Evolutionary conservation across 768 basidiomycete genomes (phyloP).

Genomic region (Chiua virens): DNA sequence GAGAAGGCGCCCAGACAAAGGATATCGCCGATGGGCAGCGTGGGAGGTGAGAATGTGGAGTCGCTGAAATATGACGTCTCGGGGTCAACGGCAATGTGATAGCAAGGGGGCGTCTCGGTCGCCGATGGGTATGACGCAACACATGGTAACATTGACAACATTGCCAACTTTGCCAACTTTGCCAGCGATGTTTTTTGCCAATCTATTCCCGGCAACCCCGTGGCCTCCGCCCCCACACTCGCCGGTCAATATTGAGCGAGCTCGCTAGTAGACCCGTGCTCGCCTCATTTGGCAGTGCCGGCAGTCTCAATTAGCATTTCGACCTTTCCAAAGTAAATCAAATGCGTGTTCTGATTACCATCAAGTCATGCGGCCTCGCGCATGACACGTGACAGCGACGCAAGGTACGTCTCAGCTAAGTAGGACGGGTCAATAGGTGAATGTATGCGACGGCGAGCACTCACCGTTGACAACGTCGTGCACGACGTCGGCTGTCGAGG

Average conservation of each 20-base stretch:
- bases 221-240: neutral
- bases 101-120: conserved; percentile 8
- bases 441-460: neutral
- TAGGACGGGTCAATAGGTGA: neutral
- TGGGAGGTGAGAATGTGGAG: conserved; percentile 15
- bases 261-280: conserved; percentile 1
- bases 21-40: conserved; percentile 5
- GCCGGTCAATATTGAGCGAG: neutral
- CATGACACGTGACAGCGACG: conserved; percentile 13
- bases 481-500: neutral
- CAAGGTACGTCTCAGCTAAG: too few relatives aligned
- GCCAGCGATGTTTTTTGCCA: too few relatives aligned
- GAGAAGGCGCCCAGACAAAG: conserved; percentile 4
- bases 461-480: conserved; percentile 7
- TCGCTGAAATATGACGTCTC: conserved; percentile 16
- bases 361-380: conserved; percentile 3
- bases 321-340: conserved; percentile 6
- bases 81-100: conserved; percentile 21
- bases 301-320: neutral
- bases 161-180: too few relatives aligned
- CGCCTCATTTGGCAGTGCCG: conserved; percentile 13
- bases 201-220: neutral
- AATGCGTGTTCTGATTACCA: conserved; percentile 6
- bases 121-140: neutral
- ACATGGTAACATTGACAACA: too few relatives aligned